Percentiles rank a stretch among this genome's conserved stretches.
These are phyloP conservation scores for Plasmodium coatneyi DNA, from an alignment of 169 alveolate genomes.

Conservation along the genomic window DNA sequence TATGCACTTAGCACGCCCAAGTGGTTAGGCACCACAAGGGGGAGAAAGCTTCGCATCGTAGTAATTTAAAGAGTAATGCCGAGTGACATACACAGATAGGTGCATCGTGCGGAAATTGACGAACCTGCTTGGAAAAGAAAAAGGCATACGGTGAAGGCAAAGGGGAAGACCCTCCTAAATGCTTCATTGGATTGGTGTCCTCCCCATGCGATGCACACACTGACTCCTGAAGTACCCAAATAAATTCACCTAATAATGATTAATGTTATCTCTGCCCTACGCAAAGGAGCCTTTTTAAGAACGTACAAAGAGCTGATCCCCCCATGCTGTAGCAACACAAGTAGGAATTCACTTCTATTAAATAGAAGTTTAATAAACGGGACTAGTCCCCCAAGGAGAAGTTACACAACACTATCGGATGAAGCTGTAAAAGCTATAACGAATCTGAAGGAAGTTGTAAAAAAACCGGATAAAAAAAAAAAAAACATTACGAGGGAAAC, in stretches of 20 bases:
- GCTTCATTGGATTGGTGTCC: not conserved
- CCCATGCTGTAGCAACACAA: not conserved
- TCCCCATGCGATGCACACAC: not conserved
- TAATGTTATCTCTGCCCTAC: not conserved
- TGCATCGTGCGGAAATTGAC: not conserved
- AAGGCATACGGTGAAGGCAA: not conserved
- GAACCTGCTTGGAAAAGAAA: not conserved
- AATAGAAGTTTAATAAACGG: not conserved
- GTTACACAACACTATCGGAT: conserved; percentile 51
- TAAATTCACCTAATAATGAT: not conserved
- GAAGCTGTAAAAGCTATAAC: conserved; percentile 76
- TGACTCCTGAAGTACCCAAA: not conserved
- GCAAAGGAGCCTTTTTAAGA: not conserved
- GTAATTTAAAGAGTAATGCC: not conserved
- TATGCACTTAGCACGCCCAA: not conserved
- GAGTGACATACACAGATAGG: not conserved
- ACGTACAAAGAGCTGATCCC: not conserved
- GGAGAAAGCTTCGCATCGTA: not conserved
- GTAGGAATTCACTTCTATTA: not conserved
- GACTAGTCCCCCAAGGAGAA: not conserved
- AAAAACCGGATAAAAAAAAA: conserved; percentile 68
- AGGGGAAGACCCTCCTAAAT: not conserved
- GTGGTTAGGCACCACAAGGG: not conserved
- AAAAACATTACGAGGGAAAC: conserved; percentile 75
- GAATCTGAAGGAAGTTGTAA: conserved; percentile 66